These are phyloP conservation scores for Scenedesmus sp. DNA, from an alignment of 163 green algal species.

Conservation along the genomic window DNA sequence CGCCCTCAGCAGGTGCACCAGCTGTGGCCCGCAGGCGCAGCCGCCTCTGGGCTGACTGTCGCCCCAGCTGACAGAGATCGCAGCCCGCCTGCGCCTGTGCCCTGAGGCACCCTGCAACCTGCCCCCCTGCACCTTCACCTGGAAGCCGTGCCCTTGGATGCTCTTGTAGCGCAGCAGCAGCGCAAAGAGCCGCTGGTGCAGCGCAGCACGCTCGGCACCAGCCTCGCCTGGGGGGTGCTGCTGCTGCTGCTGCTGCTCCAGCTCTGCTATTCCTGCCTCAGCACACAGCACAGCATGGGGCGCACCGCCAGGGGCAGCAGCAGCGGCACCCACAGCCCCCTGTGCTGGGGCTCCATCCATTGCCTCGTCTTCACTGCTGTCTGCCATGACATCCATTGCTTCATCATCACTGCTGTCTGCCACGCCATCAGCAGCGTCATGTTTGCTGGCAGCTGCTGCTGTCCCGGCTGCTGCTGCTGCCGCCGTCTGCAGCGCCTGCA, in stretches of 20 bases:
- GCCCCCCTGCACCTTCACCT: conserved; percentile 2
- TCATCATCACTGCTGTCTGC: background rate
- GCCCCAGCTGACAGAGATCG: too few relatives aligned
- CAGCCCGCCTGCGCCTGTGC: too few relatives aligned
- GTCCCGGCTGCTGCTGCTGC: conserved; percentile 15
- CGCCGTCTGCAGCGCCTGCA: background rate
- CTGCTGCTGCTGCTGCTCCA: conserved; percentile 48
- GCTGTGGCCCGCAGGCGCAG: too few relatives aligned
- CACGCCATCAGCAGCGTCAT: background rate
- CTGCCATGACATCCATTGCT: too few relatives aligned
- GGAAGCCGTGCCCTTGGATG: conserved; percentile 56
- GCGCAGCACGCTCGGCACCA: background rate
- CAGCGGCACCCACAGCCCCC: background rate
- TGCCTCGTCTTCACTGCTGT: background rate
- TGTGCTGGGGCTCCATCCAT: background rate
- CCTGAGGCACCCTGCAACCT: too few relatives aligned
- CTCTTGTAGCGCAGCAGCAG: conserved; percentile 56
- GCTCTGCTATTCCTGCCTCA: conserved; percentile 46
- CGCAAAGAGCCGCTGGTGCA: conserved; percentile 48
- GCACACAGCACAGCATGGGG: conserved; percentile 12
- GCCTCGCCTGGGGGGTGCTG: background rate
- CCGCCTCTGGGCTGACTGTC: too few relatives aligned
- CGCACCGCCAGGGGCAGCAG: background rate
- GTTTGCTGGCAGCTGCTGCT: background rate
- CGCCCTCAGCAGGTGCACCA: too few relatives aligned